These are phyloP conservation scores for Aspergillus sclerotiicarbonarius DNA, from an alignment of 495 filamentous ascomycete species.

Conservation along the genomic window DNA sequence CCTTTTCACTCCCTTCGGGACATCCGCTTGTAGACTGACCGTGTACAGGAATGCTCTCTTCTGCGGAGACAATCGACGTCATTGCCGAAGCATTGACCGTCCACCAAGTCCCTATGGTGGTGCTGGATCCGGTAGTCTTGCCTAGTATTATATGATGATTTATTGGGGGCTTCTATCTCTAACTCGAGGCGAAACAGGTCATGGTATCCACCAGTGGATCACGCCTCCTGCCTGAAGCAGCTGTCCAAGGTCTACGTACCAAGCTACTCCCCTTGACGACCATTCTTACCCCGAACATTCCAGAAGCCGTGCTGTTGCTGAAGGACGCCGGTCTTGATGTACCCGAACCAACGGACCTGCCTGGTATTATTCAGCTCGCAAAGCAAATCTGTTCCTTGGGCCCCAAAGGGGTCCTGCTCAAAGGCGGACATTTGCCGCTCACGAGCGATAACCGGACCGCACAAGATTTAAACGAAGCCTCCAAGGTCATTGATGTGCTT, in stretches of 20 bases:
- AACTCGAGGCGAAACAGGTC: slow-evolving; percentile 53
- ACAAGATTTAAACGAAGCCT: slow-evolving; percentile 51
- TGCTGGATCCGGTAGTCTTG: slow-evolving; percentile 76
- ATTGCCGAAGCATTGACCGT: slow-evolving; percentile 65
- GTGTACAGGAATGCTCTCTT: slow-evolving; percentile 80
- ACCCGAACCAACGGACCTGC: slow-evolving; percentile 50
- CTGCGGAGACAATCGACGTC: slow-evolving; percentile 68
- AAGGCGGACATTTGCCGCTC: slow-evolving; percentile 89
- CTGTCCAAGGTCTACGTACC: slow-evolving; percentile 61
- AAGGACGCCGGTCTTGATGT: slow-evolving; percentile 51
- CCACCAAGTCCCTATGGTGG: slow-evolving; percentile 59
- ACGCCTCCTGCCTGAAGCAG: slow-evolving; percentile 66
- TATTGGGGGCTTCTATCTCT: not conserved
- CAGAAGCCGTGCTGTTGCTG: slow-evolving; percentile 77
- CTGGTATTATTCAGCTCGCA: slow-evolving; percentile 67
- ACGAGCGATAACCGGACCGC: slow-evolving; percentile 56
- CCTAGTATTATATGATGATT: not conserved
- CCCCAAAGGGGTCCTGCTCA: slow-evolving; percentile 77
- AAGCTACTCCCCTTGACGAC: slow-evolving; percentile 73
- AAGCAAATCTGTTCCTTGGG: slow-evolving; percentile 64
- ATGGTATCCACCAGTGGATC: slow-evolving; percentile 90
- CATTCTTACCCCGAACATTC: slow-evolving; percentile 87
- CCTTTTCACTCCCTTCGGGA: slow-evolving; percentile 2
- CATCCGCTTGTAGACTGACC: slow-evolving; percentile 5
- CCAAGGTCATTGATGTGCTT: slow-evolving; percentile 72